A percentile compares a stretch with the other conserved stretches of the same genome.
Evolutionary conservation across 441 rosid species (phyloP).

Genomic region (Syzygium syzygioides): DNA sequence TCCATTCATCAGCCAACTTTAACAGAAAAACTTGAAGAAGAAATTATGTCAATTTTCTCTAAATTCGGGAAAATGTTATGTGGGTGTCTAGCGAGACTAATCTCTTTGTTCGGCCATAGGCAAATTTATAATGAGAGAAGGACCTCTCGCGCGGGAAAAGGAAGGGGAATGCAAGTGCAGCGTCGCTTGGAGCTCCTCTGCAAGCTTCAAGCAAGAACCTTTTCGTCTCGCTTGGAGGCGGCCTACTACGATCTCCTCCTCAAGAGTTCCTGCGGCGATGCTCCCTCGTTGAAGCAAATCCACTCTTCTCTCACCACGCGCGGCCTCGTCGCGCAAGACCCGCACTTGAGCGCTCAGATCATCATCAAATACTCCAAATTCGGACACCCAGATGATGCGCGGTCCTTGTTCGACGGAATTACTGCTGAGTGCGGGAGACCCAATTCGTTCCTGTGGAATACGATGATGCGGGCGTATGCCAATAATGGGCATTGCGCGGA

Average conservation of each 20-base stretch:
- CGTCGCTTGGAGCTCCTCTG: background rate
- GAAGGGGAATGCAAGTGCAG: background rate
- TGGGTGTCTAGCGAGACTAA: background rate
- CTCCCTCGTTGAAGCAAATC: constrained; percentile 27
- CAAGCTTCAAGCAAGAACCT: background rate
- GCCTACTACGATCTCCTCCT: constrained; percentile 19
- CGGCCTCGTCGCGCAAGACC: constrained; percentile 18
- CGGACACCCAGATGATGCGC: constrained; percentile 17
- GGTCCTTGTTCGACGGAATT: constrained; percentile 27
- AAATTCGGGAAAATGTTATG: background rate
- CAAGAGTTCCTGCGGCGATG: constrained; percentile 15
- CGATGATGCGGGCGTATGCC: constrained; percentile 45
- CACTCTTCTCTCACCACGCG: constrained; percentile 33
- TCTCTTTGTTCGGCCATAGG: too few species aligned
- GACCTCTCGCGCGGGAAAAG: background rate
- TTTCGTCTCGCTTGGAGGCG: constrained; percentile 1
- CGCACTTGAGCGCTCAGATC: constrained; percentile 33
- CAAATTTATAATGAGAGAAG: background rate
- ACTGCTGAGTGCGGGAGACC: background rate
- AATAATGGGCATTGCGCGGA: constrained; percentile 24
- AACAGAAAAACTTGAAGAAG: background rate
- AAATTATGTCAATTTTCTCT: background rate
- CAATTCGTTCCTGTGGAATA: constrained; percentile 43
- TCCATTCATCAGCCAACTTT: background rate
- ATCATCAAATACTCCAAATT: constrained; percentile 33